These are phyloP conservation scores for Fusarium newnesense DNA, from an alignment of 2,329 filamentous ascomycete species.

Conservation along the genomic window DNA sequence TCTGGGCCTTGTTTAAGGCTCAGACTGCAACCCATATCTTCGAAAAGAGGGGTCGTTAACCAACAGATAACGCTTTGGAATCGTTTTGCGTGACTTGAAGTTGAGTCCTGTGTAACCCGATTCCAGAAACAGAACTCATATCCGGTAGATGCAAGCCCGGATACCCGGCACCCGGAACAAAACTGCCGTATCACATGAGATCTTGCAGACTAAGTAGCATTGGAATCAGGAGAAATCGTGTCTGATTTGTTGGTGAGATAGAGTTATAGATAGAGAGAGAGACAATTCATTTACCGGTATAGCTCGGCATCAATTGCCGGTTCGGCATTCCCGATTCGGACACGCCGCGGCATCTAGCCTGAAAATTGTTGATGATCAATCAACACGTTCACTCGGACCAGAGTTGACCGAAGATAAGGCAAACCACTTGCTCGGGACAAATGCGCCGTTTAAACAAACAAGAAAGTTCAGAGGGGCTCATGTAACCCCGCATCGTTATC, in stretches of 20 bases:
- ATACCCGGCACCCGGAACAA: not conserved
- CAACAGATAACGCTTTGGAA: not conserved
- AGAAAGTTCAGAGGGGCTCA: no score
- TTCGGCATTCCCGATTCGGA: not conserved
- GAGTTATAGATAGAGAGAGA: not conserved
- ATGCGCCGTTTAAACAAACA: not conserved
- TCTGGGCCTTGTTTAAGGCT: not conserved
- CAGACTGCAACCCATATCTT: not conserved
- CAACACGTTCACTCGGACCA: not conserved
- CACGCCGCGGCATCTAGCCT: not conserved
- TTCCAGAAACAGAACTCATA: not conserved
- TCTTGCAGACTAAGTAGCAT: not conserved
- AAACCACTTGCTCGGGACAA: not conserved
- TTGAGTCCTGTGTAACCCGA: not conserved
- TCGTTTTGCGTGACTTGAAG: not conserved
- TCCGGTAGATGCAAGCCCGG: not conserved
- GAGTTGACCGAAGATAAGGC: not conserved
- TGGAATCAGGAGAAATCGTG: rapidly evolving
- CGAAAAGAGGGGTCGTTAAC: not conserved
- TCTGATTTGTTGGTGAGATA: not conserved
- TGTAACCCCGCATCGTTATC: not conserved
- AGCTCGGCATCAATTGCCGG: not conserved
- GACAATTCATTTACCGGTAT: not conserved
- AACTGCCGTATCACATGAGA: not conserved
- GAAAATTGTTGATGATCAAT: no score